Evolutionary conservation across 2,329 filamentous ascomycete species (phyloP).

Genomic region (Nigrospora oryzae): DNA sequence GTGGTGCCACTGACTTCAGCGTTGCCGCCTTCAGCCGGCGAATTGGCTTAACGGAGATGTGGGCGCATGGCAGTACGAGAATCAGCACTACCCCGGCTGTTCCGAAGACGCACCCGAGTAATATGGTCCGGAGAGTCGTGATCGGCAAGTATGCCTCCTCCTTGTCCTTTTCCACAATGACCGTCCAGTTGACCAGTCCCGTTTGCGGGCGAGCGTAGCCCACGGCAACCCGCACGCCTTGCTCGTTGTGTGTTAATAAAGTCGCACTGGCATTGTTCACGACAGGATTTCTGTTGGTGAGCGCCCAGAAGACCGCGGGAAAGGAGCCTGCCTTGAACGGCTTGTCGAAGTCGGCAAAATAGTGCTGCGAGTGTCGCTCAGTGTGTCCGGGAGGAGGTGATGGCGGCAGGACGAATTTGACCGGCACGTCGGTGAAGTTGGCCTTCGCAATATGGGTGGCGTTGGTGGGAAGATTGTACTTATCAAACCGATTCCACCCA

Average conservation of each 20-base stretch:
- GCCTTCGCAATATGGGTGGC: constrained; percentile 25
- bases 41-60: constrained; percentile 75
- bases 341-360: constrained; percentile 28
- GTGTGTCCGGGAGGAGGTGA: constrained; percentile 23
- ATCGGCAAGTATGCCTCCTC: constrained; percentile 72
- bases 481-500: constrained; percentile 55
- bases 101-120: constrained; percentile 78
- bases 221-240: constrained; percentile 62
- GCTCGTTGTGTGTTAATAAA: constrained; percentile 66
- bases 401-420: constrained; percentile 56
- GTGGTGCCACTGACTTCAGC: constrained; percentile 61
- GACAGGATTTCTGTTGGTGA: constrained; percentile 37
- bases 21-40: constrained; percentile 68
- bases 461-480: constrained; percentile 35
- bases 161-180: constrained; percentile 70
- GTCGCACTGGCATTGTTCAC: constrained; percentile 62
- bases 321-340: constrained; percentile 55
- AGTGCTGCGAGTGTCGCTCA: constrained; percentile 41
- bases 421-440: constrained; percentile 32
- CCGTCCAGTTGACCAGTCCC: constrained; percentile 68
- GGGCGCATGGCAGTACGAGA: constrained; percentile 69
- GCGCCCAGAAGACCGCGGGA: constrained; percentile 52
- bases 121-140: constrained; percentile 63
- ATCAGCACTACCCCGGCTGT: constrained; percentile 67
- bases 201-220: constrained; percentile 67